Percentiles rank a stretch among this genome's conserved stretches.
Conservation (phyloP, 345 rosid genomes). For the Hirschfeldia incana region DNA sequence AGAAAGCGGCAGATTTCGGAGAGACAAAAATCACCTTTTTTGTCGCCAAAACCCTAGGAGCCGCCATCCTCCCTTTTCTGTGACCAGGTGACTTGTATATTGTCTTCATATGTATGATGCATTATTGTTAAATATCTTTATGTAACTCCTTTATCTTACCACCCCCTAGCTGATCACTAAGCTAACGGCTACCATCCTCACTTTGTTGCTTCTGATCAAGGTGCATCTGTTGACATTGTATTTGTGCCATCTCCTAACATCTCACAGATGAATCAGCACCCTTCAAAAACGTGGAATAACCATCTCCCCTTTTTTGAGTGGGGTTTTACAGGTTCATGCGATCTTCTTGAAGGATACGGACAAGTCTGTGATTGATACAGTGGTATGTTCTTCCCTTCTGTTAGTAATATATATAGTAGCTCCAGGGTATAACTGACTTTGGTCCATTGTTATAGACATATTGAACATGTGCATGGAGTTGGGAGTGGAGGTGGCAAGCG, state of each 20-base stretch:
- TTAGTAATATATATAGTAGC: neutral
- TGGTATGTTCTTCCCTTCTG: constrained; percentile 49
- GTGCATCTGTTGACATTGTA: constrained; percentile 97
- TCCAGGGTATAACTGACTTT: neutral
- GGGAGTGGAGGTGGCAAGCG: constrained; percentile 74
- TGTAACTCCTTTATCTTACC: no score
- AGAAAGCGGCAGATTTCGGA: no score
- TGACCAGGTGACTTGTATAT: no score
- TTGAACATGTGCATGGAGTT: constrained; percentile 65
- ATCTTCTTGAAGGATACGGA: constrained; percentile 80
- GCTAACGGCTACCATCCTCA: no score
- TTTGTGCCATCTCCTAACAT: constrained; percentile 56
- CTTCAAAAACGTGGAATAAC: constrained; percentile 5
- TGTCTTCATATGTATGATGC: no score
- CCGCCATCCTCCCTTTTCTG: no score
- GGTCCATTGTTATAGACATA: constrained; percentile 3
- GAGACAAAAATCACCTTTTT: no score
- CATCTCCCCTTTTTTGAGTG: neutral
- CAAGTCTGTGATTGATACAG: constrained; percentile 83
- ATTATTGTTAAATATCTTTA: no score
- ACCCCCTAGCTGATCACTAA: no score
- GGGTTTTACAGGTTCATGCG: constrained; percentile 74
- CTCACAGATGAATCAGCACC: constrained; percentile 8
- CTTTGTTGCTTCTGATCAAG: constrained; percentile 98
- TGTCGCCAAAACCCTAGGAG: no score